phyloP scores from a whole-genome alignment of 1,139 yeast genomes.

The Citeromyces siamensis region DNA sequence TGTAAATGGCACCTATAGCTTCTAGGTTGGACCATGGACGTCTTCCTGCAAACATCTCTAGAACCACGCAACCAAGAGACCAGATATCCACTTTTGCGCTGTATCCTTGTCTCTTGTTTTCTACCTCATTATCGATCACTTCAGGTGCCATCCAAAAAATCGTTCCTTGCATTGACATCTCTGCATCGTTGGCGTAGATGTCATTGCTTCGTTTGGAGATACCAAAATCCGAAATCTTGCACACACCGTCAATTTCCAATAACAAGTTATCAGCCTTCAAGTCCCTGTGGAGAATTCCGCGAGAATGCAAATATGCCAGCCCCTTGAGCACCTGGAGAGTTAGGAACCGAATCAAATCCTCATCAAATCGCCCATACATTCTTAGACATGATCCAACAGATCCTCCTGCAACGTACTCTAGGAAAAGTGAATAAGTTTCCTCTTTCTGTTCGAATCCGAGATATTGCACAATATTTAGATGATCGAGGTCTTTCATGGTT shows the following conservation, averaged over 20 bases:
- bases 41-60: constrained; percentile 88
- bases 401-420: constrained; percentile 98
- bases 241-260: constrained; percentile 83
- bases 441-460: constrained; percentile 80
- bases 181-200: constrained; percentile 83
- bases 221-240: constrained; percentile 96
- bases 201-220: constrained; percentile 83
- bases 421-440: constrained; percentile 67
- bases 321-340: constrained; percentile 80
- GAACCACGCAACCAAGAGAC: constrained; percentile 91
- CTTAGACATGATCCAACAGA: constrained; percentile 83
- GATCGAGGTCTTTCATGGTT: constrained; percentile 89
- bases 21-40: constrained; percentile 79
- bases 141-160: constrained; percentile 99
- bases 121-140: constrained; percentile 71
- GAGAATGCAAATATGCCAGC: constrained; percentile 69
- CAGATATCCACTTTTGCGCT: constrained; percentile 92
- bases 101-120: constrained; percentile 70
- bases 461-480: constrained; percentile 88
- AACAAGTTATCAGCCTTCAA: constrained; percentile 90
- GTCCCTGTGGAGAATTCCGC: constrained; percentile 89
- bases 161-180: constrained; percentile 92
- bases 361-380: constrained; percentile 79
- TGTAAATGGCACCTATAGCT: constrained; percentile 64
- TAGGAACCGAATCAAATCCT: constrained; percentile 55